Conservation (phyloP, 2,329 filamentous ascomycete species). For the Aspergillus sp. region DNA sequence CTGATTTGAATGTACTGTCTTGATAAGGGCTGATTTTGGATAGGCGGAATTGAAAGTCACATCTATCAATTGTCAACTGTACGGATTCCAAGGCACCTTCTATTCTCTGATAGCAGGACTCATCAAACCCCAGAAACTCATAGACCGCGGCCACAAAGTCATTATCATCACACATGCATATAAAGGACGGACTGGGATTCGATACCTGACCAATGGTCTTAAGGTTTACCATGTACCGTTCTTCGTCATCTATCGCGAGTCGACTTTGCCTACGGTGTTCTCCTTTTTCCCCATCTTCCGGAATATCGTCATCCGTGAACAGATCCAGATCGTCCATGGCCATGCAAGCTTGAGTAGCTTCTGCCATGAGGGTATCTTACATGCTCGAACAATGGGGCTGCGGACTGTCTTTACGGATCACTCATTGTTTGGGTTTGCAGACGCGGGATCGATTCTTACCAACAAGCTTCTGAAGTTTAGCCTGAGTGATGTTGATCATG, state of each 20-base stretch:
- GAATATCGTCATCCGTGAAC: conserved; percentile 88
- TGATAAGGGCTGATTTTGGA: conserved; percentile 1
- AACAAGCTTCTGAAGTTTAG: conserved; percentile 97
- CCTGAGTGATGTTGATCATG: conserved; percentile 93
- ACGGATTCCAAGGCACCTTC: conserved; percentile 14
- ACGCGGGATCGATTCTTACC: conserved; percentile 88
- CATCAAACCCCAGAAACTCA: conserved; percentile 59
- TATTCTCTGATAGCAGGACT: conserved; percentile 1
- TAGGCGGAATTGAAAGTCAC: conserved; percentile 87
- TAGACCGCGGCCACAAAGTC: conserved; percentile 95
- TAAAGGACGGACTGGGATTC: conserved; percentile 78
- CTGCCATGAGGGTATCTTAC: conserved; percentile 88
- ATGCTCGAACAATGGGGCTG: conserved; percentile 91
- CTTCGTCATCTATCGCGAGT: conserved; percentile 85
- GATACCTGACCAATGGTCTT: conserved; percentile 92
- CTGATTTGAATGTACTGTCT: not conserved
- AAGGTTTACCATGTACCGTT: conserved; percentile 99
- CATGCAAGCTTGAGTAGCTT: conserved; percentile 88
- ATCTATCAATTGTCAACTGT: conserved; percentile 91
- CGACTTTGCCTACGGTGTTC: conserved; percentile 93
- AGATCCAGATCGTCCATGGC: conserved; percentile 96
- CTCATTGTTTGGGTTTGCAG: conserved; percentile 93
- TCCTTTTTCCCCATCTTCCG: conserved; percentile 97
- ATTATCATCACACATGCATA: conserved; percentile 96
- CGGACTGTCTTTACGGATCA: conserved; percentile 96